These are phyloP conservation scores for Thozetella sp. DNA, from an alignment of 495 filamentous ascomycete genomes.

Conservation along the genomic window DNA sequence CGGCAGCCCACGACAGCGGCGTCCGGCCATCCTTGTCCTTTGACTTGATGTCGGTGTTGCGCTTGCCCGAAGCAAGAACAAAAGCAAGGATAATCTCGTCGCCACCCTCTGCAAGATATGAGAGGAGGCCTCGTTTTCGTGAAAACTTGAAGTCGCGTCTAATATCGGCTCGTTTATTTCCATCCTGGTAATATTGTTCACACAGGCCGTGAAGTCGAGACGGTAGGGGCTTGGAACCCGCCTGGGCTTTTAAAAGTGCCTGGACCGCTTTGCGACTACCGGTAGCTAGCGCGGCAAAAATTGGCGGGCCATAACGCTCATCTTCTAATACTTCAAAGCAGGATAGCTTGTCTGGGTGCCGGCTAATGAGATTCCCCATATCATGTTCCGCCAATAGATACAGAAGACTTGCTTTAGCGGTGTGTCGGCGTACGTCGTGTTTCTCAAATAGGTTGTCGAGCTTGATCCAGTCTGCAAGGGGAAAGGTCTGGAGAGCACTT, in stretches of 20 bases:
- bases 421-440: conserved; percentile 25
- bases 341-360: conserved; percentile 10
- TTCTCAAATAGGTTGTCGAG: conserved; percentile 30
- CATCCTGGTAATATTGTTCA: background rate
- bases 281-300: too few species aligned
- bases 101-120: background rate
- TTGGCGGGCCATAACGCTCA: conserved; percentile 38
- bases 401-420: conserved; percentile 30
- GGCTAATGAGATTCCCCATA: conserved; percentile 36
- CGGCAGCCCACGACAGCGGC: background rate
- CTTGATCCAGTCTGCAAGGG: conserved; percentile 31
- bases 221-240: too few species aligned
- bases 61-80: background rate
- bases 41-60: background rate
- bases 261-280: too few species aligned
- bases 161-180: background rate
- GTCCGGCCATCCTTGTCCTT: background rate
- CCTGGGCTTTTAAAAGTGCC: too few species aligned
- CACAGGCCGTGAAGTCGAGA: background rate
- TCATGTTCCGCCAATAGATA: conserved; percentile 50
- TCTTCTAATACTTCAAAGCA: conserved; percentile 28
- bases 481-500: conserved; percentile 35
- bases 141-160: background rate
- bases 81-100: background rate
- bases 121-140: background rate